These are phyloP conservation scores for Trichopus zeylanicus DNA, from an alignment of 116 monocot species.

Conservation along the genomic window DNA sequence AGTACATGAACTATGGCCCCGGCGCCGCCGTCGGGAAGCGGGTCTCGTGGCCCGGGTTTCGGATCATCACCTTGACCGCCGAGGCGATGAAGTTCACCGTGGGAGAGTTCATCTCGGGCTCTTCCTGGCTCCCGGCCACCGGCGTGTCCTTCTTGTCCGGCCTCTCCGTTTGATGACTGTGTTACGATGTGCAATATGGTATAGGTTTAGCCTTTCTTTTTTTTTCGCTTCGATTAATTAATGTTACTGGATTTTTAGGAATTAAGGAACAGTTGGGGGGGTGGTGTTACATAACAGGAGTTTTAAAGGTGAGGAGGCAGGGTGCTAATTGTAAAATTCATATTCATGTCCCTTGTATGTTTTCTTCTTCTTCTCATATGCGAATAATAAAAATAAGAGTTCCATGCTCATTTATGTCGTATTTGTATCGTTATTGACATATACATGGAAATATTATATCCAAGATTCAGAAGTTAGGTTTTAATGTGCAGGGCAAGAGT, in stretches of 20 bases:
- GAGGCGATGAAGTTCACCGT: slow-evolving; percentile 87
- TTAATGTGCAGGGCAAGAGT: too few species aligned
- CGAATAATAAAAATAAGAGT: too few species aligned
- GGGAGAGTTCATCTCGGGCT: slow-evolving; percentile 49
- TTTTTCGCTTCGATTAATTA: not conserved
- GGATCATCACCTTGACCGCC: slow-evolving; percentile 44
- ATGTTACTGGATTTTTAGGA: not conserved
- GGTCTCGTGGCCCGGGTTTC: slow-evolving; percentile 74
- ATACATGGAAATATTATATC: too few species aligned
- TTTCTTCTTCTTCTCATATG: not conserved
- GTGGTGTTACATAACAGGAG: too few species aligned
- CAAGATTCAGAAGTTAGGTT: too few species aligned
- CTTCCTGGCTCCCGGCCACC: slow-evolving; percentile 74
- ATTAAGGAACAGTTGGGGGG: not conserved
- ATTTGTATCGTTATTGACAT: too few species aligned
- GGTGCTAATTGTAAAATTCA: not conserved
- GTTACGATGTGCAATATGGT: not conserved
- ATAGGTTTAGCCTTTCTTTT: not conserved
- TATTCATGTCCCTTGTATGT: not conserved
- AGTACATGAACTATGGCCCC: slow-evolving; percentile 90
- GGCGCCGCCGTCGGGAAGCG: slow-evolving; percentile 54
- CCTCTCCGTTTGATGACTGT: slow-evolving; percentile 9
- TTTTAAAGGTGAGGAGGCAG: too few species aligned
- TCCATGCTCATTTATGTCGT: too few species aligned
- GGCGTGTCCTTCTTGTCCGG: slow-evolving; percentile 69